Base-by-base conservation (phyloP, 345 rosid species). In the Cardamine occulta region DNA sequence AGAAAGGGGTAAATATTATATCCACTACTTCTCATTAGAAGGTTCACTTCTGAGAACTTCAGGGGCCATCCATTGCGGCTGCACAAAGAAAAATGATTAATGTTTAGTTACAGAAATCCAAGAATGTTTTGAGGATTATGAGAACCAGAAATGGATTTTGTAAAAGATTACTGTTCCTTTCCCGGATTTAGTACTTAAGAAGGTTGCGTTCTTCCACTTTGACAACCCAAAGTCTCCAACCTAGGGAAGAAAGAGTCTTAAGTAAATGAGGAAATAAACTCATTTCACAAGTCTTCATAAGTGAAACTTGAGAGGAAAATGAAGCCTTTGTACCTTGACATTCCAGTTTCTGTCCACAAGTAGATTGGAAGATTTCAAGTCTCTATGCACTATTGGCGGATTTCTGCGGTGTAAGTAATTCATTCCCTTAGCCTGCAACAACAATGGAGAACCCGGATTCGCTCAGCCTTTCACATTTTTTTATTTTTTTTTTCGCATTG, bases 11-110 rank as follows among this genome's bases (percentile, higher is more conserved):
- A 9, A 4, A 11, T 47, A 34, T 26, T 26, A 48, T 26, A 6
- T 42, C 3, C 19, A 74, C 59, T 86, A 90, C 97, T 90, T 90
- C 70, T 94, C 98, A 80, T 91, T 86, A 5, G 93, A 91, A 68
- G 97, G 96, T 63, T 94, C 98, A 40, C 82, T 86, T 18, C 97
- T 80, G 0, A 94, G 91, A 80, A 88, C 92, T 88, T 94, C 98
- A 37, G 97, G 98, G 8, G 97, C 94, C 98, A 94, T 94, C 97
- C 97, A 91, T 28, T 87, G 98, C 8, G 98, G 96, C 98, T 94
- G 91, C 84, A 80, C 60, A 31, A 7, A 63, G 35, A 53, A 67
- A 44, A 54, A 14, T 8, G 8, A 34, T 31, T 53, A 17, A 4
- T 60, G 29, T 26, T 63, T 24, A 12, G 17, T 34, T 39, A 49